Conservation (phyloP, 208 protist species). For the Trypanosoma caninum region DNA sequence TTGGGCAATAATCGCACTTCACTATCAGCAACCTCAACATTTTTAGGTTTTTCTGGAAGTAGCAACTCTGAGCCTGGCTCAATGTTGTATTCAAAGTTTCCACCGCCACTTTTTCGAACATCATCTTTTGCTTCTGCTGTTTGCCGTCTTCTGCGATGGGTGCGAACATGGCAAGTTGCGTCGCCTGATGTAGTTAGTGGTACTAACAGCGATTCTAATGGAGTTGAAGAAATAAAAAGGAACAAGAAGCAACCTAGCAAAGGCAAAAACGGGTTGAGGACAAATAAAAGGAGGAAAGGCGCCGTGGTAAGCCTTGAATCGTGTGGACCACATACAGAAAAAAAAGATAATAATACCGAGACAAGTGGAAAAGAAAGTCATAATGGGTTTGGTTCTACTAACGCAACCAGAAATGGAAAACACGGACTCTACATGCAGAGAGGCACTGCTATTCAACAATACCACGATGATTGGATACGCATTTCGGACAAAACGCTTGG, state of each 20-base stretch:
- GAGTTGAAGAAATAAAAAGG: background rate
- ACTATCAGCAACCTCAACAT: background rate
- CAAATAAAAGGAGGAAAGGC: slow-evolving; percentile 3
- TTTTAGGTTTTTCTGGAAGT: background rate
- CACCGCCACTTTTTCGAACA: slow-evolving; percentile 67
- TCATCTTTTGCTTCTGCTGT: slow-evolving; percentile 64
- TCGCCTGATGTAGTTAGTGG: background rate
- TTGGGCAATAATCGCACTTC: slow-evolving; percentile 1
- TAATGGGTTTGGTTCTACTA: background rate
- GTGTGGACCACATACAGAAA: too few species aligned
- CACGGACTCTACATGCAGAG: background rate
- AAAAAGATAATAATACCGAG: too few species aligned
- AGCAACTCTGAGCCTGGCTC: slow-evolving; percentile 11
- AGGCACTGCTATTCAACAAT: slow-evolving; percentile 11
- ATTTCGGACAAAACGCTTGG: background rate
- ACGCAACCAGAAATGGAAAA: background rate
- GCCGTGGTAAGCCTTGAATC: too few species aligned
- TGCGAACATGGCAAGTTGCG: slow-evolving; percentile 57
- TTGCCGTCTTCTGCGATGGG: slow-evolving; percentile 67
- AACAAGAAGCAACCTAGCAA: background rate
- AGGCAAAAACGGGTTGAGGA: background rate
- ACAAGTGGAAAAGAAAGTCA: background rate
- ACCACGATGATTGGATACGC: slow-evolving; percentile 19
- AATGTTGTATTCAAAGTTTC: slow-evolving; percentile 64
- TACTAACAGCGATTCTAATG: background rate